Base-by-base conservation (phyloP, 805 yeast species). In the Wickerhamomyces canadensis region DNA sequence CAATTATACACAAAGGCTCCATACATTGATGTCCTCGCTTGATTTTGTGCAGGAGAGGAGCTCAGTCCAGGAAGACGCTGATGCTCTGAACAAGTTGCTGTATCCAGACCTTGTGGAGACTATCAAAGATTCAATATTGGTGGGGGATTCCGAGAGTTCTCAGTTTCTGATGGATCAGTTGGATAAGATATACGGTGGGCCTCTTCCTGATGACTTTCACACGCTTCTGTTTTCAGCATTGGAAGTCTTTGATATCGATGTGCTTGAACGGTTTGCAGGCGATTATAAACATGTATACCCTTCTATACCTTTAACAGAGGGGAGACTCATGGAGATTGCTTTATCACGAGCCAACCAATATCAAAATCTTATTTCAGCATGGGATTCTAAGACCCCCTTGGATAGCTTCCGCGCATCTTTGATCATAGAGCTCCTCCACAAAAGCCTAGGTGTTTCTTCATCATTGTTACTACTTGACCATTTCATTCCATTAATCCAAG, bases 21-120 rank as follows among this genome's bases (percentile, higher is more conserved):
- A 27, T 2, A 21, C 28, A 13, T 31, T 38, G 13, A n/a, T 32
- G n/a, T 31, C 33, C 1, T 25, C 33, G 6, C 16, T 38, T 17
- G 14, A 7, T 21, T 17, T 28, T 17, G n/a, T 5, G 8, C 21
- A 28, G 5, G 31, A 28, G 13, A 7, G 8, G 4, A 16, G 4
- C 15, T 25, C 27, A 13, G 27, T 6, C n/a, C 15, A 30, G 16
- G 27, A 14, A 6, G 33, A 31, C 6, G n/a, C 27, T 5, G 14
- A 23, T 4, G 18, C 15, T 4, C 15, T 39, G 10, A 17, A 34
- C 18, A 39, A 31, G 17, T n/a, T 38, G 17, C 19, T 36, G 9
- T 42, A 42, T 21, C 37, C 45, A 4, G 19, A 26, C 16, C n/a
- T 42, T 8, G 42, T 42, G 19, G 35, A 42, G 19, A 31, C 40